Base-by-base conservation (phyloP, 257 asterid species). In the Nicotiana paniculata region DNA sequence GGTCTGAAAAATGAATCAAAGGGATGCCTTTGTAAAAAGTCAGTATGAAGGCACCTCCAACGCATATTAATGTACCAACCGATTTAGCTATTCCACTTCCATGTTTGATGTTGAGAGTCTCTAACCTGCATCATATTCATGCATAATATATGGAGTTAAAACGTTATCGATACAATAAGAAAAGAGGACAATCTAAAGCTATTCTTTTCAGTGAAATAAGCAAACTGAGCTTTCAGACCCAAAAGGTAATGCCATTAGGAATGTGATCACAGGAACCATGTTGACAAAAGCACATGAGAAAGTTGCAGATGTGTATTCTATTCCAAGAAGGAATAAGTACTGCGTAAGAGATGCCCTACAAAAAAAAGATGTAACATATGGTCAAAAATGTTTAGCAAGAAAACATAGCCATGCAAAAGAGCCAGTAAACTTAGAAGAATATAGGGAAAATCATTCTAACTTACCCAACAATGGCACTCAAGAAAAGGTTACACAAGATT, bases 401-500 rank as follows among this genome's bases (percentile, higher is more conserved):
- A 48, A 75, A 51, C 63, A 51, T 26, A 26, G 63, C 79, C 79
- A 70, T 70, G 35, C 35, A 70, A 70, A 66, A 43, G 58, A 37
- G 32, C 55, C 9, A 68, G 4, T 68, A 37, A 43, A 18, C 17
- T 46, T 48, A 24, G 37, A 72, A 46, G 69, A 64, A 30, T 64
- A 28, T 28, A 12, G 70, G 18, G 4, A 12, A 64, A 4, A 48
- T 74, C 21, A 24, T 26, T 72, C 10, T 0, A 21, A 83, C 88
- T 89, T 12, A 93, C 98, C 98, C 98, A 18, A 92, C 84, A 46
- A 91, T 84, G 4, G 97, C 97, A 84, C 95, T 91, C 83, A 90
- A 76, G 87, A 93, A 93, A 53, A 92, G 90, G 80, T 84, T 83
- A 58, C 89, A 88, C 78, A 88, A 81, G 66, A 89, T 84, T 85